Percentiles rank a stretch among this genome's conserved stretches.
Evolutionary conservation across 208 protist genomes (phyloP).

Genomic region (Tritrichomonas foetus): DNA sequence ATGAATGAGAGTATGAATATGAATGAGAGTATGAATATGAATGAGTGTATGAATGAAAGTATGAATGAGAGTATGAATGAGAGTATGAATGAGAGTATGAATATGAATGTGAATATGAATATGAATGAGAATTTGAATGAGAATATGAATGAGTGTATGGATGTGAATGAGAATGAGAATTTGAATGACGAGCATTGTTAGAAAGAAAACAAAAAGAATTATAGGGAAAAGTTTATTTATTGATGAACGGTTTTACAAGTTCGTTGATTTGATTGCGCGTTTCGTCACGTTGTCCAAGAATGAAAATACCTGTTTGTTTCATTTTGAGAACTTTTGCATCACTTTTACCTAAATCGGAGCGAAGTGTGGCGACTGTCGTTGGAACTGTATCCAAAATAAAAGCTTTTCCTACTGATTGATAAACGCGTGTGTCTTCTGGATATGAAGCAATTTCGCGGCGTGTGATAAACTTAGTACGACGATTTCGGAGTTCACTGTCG

Average conservation of each 20-base stretch:
- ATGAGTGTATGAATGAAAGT: too few species aligned
- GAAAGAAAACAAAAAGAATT: too few species aligned
- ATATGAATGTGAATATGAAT: too few species aligned
- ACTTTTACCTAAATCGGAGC: neutral
- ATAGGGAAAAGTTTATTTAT: too few species aligned
- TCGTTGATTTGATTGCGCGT: neutral
- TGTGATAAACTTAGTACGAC: neutral
- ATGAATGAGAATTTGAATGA: too few species aligned
- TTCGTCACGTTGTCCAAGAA: neutral
- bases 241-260: neutral
- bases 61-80: too few species aligned
- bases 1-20: too few species aligned
- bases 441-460: neutral
- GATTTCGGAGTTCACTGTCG: neutral
- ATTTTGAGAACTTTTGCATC: neutral
- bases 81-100: too few species aligned
- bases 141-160: too few species aligned
- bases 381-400: slow-evolving; percentile 30
- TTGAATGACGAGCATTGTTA: too few species aligned
- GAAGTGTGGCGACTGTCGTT: neutral
- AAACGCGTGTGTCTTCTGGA: neutral
- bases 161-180: too few species aligned
- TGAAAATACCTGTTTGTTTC: slow-evolving; percentile 22
- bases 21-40: too few species aligned
- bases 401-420: neutral